Conservation (phyloP, 169 alveolate species). For the Sarcocystis neurona region DNA sequence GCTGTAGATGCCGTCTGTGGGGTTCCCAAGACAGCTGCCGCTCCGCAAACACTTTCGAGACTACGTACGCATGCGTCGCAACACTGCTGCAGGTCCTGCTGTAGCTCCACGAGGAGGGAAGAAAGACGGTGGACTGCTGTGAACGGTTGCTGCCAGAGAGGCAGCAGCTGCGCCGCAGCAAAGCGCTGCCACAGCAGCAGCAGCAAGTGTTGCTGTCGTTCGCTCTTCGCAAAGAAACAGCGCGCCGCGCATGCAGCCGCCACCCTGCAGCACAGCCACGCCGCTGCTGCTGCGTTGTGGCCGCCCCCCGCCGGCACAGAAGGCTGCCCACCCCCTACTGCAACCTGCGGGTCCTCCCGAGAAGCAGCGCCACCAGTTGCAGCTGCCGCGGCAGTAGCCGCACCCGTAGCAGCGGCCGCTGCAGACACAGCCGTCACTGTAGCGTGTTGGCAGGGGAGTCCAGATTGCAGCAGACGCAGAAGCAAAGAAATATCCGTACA, state of each 20-base stretch:
- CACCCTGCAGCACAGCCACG: not conserved
- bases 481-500: not conserved
- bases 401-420: too few relatives aligned
- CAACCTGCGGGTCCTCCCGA: too few relatives aligned
- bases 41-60: too few relatives aligned
- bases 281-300: not conserved
- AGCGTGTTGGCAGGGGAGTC: not conserved
- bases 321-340: too few relatives aligned
- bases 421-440: too few relatives aligned
- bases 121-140: not conserved
- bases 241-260: not conserved
- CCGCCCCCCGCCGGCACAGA: too few relatives aligned
- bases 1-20: too few relatives aligned
- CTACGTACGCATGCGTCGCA: not conserved
- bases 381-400: too few relatives aligned
- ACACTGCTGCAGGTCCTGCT: not conserved
- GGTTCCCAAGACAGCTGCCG: too few relatives aligned
- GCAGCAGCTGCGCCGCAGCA: not conserved
- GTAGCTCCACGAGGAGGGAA: not conserved
- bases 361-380: too few relatives aligned
- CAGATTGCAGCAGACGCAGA: not conserved
- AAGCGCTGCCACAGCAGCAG: slow-evolving; percentile 11
- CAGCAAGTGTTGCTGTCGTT: not conserved
- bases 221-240: not conserved
- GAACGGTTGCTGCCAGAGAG: not conserved